Base-by-base conservation (phyloP, 352 stramenopile species). In the Nothophytophthora sp. region DNA sequence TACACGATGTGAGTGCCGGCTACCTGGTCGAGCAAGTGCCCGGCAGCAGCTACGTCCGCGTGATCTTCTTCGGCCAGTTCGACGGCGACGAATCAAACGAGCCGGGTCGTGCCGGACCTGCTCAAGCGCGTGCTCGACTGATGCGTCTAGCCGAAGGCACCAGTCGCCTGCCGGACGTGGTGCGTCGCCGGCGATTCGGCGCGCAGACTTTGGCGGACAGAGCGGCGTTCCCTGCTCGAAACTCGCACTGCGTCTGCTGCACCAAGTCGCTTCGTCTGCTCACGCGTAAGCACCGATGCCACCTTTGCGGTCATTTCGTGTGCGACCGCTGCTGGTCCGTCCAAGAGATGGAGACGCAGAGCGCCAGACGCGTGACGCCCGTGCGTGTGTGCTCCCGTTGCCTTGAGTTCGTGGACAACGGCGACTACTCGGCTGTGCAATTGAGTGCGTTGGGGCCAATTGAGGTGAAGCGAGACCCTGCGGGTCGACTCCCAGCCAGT, bases 341-440 rank as follows among this genome's bases (percentile, higher is more conserved):
- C 12, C 43, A 73, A 18, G 48, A 67, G 34, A 56, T 66, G 36
- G 59, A 73, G 40, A 67, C 51, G 2, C 51, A 61, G 16, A 43
- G 27, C 5, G 35, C 51, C 8, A 34, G 46, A 0, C 41, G 60
- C 11, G 20, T 72, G 22, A 62, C 63, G 10, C 51, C 50, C 7
- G 51, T 82, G 15, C 69, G 73, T 20, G 53, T 84, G 13, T 88
- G 76, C 35, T 25, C 40, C 3, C 55, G 60, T 9, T 88, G 76
- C 46, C 51, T 84, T 10, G 63, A 71, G 19, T 66, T 64, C n/a
- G 71, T 88, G 11, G 70, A 88, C 33, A 49, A 55, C 12, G 68
- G 73, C 40, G 68, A 85, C 46, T 87, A 81, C 38, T 48, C 60
- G 9, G 52, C 37, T 10, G 62, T 71, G 20, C 35, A 52, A 1